Evolutionary conservation across 1,284 basidiomycete genomes (phyloP).

Genomic region (Rhodotorula sp.): DNA sequence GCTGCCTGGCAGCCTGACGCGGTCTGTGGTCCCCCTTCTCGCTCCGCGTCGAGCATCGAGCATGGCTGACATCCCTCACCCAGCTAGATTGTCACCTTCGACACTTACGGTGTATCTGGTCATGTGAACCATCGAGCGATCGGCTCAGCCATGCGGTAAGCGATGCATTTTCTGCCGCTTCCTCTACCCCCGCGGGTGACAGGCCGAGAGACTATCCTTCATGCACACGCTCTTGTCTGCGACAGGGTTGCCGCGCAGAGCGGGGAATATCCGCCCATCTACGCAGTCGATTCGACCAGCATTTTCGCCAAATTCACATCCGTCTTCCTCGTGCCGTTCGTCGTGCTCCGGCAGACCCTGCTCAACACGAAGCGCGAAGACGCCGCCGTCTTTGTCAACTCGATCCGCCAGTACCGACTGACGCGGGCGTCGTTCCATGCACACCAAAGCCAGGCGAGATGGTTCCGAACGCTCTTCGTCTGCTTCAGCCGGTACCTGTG

Average conservation of each 20-base stretch:
- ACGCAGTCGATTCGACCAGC: constrained; percentile 17
- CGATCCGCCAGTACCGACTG: constrained; percentile 54
- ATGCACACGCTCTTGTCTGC: no score
- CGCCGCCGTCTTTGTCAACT: constrained; percentile 34
- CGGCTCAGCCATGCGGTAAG: constrained; percentile 50
- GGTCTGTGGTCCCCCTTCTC: constrained; percentile 53
- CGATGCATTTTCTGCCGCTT: neutral
- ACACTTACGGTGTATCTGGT: constrained; percentile 71
- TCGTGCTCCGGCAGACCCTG: constrained; percentile 53
- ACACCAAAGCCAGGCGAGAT: constrained; percentile 76
- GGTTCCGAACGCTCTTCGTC: constrained; percentile 88
- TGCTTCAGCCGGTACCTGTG: constrained; percentile 86
- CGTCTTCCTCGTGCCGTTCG: constrained; percentile 44
- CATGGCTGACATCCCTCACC: neutral
- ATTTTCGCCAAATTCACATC: constrained; percentile 31
- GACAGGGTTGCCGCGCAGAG: neutral
- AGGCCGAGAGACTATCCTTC: neutral
- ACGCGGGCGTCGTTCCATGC: constrained; percentile 69
- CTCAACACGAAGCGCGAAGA: constrained; percentile 52
- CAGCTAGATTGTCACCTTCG: constrained; percentile 84
- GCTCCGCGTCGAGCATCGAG: neutral
- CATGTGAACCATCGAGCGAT: constrained; percentile 89
- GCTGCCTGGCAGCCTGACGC: constrained; percentile 62
- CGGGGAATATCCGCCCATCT: constrained; percentile 14
- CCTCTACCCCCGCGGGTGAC: neutral